phyloP scores from a whole-genome alignment of 345 rosid genomes.

The Rhodamnia argentea region DNA sequence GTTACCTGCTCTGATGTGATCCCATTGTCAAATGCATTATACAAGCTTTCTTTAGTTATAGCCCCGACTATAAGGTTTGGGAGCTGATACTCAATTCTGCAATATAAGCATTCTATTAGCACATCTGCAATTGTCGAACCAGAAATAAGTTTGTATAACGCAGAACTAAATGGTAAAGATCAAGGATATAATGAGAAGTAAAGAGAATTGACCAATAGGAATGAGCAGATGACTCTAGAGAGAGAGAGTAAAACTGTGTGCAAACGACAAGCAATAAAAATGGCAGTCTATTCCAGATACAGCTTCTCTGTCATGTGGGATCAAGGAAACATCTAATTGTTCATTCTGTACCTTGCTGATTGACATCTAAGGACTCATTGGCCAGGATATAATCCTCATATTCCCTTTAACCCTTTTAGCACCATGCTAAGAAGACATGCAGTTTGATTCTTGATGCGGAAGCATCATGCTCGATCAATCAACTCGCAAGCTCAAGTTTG shows the following conservation, averaged over 20 bases:
- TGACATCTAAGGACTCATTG: background rate
- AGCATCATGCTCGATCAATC: too few species aligned
- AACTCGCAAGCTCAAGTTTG: too few species aligned
- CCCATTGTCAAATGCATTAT: conserved; percentile 85
- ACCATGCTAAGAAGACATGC: background rate
- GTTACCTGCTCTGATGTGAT: conserved; percentile 79
- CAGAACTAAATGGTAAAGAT: background rate
- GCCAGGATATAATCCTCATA: background rate
- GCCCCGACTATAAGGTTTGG: conserved; percentile 91
- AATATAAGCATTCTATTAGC: background rate
- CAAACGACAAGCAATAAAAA: background rate
- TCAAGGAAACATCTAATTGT: background rate
- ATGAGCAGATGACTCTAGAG: background rate
- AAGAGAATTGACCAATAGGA: background rate
- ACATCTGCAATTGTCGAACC: background rate
- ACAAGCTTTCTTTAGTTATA: conserved; percentile 87
- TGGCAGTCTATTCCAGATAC: background rate
- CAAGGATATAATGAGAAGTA: background rate
- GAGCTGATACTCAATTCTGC: conserved; percentile 91
- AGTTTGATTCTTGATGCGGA: background rate
- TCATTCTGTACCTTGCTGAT: background rate
- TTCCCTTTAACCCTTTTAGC: background rate
- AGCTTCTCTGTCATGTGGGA: background rate
- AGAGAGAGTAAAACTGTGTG: background rate
- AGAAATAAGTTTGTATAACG: background rate